Evolutionary conservation across 2,329 filamentous ascomycete genomes (phyloP).

Genomic region (Aspergillus sp.): DNA sequence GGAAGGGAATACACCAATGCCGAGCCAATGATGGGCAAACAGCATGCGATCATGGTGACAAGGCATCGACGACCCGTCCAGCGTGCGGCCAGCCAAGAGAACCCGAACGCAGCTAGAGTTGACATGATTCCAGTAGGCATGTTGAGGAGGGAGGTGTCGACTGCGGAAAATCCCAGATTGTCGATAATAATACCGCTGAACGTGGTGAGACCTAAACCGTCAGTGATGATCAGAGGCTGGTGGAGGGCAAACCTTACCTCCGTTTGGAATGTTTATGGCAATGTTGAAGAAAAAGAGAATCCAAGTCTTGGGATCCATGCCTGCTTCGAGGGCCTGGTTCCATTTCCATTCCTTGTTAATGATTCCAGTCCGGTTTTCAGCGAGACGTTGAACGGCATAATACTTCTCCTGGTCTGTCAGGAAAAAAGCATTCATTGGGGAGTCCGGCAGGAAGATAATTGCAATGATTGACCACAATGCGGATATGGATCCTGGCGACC

Average conservation of each 20-base stretch:
- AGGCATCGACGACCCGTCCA: slow-evolving; percentile 33
- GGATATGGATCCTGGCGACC: slow-evolving; percentile 38
- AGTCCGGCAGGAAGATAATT: slow-evolving; percentile 48
- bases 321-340: slow-evolving; percentile 32
- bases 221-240: neutral
- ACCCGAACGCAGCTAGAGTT: slow-evolving; percentile 33
- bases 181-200: slow-evolving; percentile 44
- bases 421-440: slow-evolving; percentile 55
- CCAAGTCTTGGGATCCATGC: slow-evolving; percentile 43
- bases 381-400: slow-evolving; percentile 45
- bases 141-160: slow-evolving; percentile 39
- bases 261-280: slow-evolving; percentile 40
- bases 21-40: slow-evolving; percentile 34
- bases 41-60: slow-evolving; percentile 32
- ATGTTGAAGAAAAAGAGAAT: slow-evolving; percentile 37
- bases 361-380: slow-evolving; percentile 44
- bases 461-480: slow-evolving; percentile 54
- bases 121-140: slow-evolving; percentile 41
- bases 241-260: slow-evolving; percentile 20
- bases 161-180: slow-evolving; percentile 39
- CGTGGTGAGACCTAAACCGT: slow-evolving; percentile 27
- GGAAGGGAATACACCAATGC: slow-evolving; percentile 33
- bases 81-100: slow-evolving; percentile 33
- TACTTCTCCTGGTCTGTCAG: slow-evolving; percentile 56
- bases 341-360: slow-evolving; percentile 32